Evolutionary conservation across 768 basidiomycete genomes (phyloP).

Genomic region (Boletales sp.): DNA sequence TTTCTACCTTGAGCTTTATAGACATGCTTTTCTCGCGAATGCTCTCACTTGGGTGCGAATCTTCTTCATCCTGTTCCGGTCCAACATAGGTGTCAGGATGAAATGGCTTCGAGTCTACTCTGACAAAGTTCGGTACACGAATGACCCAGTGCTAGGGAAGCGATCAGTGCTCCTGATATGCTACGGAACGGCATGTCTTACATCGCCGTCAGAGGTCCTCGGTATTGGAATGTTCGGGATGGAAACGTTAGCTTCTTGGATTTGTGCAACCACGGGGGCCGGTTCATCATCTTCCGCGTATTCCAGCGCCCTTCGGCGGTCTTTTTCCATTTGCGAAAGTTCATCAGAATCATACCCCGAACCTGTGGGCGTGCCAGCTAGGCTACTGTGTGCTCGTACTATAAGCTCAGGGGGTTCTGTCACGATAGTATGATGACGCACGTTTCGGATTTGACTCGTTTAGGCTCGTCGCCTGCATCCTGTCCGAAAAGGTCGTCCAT

Average conservation of each 20-base stretch:
- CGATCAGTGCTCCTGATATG: slow-evolving; percentile 6
- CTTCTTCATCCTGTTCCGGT: slow-evolving; percentile 74
- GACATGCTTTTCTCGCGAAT: slow-evolving; percentile 77
- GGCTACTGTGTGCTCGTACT: slow-evolving; percentile 24
- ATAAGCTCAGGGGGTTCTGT: slow-evolving; percentile 16
- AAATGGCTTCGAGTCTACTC: slow-evolving; percentile 86
- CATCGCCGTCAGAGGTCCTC: slow-evolving; percentile 76
- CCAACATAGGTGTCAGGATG: slow-evolving; percentile 83
- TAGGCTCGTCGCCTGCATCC: slow-evolving; percentile 46
- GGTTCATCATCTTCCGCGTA: slow-evolving; percentile 78
- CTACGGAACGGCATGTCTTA: slow-evolving; percentile 35
- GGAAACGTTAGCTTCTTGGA: slow-evolving; percentile 64
- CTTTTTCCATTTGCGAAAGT: slow-evolving; percentile 57
- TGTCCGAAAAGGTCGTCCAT: slow-evolving; percentile 83
- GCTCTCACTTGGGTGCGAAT: slow-evolving; percentile 52
- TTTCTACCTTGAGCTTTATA: slow-evolving; percentile 87
- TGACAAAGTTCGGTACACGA: slow-evolving; percentile 90
- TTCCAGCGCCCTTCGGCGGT: slow-evolving; percentile 64
- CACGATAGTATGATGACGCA: slow-evolving; percentile 21
- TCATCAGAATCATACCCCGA: slow-evolving; percentile 65
- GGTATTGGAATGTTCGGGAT: slow-evolving; percentile 89
- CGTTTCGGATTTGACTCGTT: slow-evolving; percentile 48
- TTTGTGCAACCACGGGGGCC: slow-evolving; percentile 45
- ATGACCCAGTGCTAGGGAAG: slow-evolving; percentile 74
- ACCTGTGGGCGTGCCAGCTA: slow-evolving; percentile 34